A percentile compares a stretch with the other conserved stretches of the same genome.
These are phyloP conservation scores for Linanthus parryae DNA, from an alignment of 148 eudicot species.

Conservation along the genomic window DNA sequence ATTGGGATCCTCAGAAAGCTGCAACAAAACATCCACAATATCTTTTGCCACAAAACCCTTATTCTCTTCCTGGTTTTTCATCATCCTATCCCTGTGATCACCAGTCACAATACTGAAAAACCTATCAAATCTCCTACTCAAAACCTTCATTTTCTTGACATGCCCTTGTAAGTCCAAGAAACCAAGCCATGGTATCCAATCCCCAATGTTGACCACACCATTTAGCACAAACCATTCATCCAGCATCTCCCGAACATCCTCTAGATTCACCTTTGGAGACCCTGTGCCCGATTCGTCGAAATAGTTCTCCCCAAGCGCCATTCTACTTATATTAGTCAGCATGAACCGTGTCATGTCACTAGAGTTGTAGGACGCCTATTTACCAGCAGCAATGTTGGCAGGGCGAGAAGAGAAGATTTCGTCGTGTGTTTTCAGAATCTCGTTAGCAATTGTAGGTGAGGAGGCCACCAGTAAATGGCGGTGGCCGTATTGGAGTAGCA, in stretches of 20 bases:
- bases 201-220: slow-evolving; percentile 5
- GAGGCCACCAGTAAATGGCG: background rate
- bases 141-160: slow-evolving; percentile 4
- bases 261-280: background rate
- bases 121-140: background rate
- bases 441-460: background rate
- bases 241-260: background rate
- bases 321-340: slow-evolving; percentile 5
- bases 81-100: background rate
- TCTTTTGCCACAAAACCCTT: slow-evolving; percentile 1
- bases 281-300: background rate
- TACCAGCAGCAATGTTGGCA: background rate
- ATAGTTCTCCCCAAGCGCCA: background rate
- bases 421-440: background rate
- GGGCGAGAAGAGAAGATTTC: background rate
- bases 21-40: slow-evolving; percentile 1
- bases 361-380: background rate
- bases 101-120: background rate
- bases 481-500: background rate
- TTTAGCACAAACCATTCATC: background rate
- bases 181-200: background rate
- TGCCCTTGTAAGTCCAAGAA: too few species aligned
- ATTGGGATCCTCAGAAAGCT: background rate
- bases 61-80: background rate
- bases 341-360: background rate